Conservation (phyloP, 208 protist species). For the Wallacemonas collosoma region DNA sequence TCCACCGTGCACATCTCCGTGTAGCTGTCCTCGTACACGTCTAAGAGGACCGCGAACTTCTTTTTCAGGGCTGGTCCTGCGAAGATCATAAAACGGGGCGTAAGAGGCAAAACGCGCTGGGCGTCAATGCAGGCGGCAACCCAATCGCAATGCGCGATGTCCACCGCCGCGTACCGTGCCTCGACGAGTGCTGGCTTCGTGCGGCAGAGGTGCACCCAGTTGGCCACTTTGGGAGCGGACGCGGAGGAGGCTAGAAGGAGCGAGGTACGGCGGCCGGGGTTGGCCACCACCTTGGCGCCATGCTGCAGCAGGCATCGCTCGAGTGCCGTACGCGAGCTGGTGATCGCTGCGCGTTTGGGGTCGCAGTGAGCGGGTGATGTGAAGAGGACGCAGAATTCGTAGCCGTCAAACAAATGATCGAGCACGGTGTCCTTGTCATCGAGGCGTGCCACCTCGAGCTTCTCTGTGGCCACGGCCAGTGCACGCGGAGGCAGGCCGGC, state of each 20-base stretch:
- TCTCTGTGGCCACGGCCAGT: conserved; percentile 9
- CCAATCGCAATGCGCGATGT: conserved; percentile 40
- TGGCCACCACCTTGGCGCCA: conserved; percentile 44
- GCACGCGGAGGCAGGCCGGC: conserved; percentile 9
- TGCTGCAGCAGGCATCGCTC: conserved; percentile 45
- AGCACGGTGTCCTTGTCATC: conserved; percentile 16
- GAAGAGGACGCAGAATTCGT: conserved; percentile 56
- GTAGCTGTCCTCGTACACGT: conserved; percentile 40
- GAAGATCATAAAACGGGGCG: conserved; percentile 47
- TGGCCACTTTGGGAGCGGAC: conserved; percentile 24
- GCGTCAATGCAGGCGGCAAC: conserved; percentile 30
- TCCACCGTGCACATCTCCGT: conserved; percentile 33
- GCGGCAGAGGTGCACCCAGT: conserved; percentile 38
- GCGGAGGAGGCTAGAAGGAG: conserved; percentile 29
- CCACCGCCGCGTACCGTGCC: conserved; percentile 19
- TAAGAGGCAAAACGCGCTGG: conserved; percentile 25
- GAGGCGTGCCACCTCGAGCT: conserved; percentile 20
- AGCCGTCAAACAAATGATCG: conserved; percentile 29
- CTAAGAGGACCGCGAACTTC: conserved; percentile 35
- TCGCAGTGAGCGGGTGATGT: conserved; percentile 12
- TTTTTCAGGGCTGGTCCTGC: conserved; percentile 21
- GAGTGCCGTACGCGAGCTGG: conserved; percentile 7
- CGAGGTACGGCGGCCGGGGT: conserved; percentile 34
- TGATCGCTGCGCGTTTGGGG: not conserved
- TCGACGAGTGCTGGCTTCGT: conserved; percentile 1